Percentiles rank a stretch among this genome's conserved stretches.
Conservation (phyloP, 1,284 basidiomycete species). For the Takashimella tepidaria region DNA sequence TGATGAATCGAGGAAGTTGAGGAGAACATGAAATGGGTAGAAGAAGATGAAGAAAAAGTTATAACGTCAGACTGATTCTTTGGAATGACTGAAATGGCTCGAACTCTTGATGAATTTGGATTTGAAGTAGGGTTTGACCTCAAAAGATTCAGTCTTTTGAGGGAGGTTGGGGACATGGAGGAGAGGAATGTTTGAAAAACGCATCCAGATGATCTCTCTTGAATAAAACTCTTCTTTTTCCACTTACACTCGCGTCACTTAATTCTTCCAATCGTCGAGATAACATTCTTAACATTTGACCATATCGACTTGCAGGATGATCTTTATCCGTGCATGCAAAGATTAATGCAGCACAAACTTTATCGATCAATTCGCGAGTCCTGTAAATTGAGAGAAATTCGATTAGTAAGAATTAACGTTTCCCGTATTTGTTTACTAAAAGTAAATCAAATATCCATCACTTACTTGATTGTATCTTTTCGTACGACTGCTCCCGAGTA, state of each 20-base stretch:
- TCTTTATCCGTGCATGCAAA: constrained; percentile 38
- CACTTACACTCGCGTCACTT: constrained; percentile 37
- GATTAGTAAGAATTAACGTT: neutral
- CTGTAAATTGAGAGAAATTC: too few species aligned
- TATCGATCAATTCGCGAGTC: constrained; percentile 37
- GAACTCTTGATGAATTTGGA: too few species aligned
- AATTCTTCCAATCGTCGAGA: constrained; percentile 38
- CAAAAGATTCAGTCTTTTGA: neutral
- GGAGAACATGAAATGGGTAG: too few species aligned
- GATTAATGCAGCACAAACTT: constrained; percentile 34
- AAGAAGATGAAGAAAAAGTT: too few species aligned
- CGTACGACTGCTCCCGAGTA: constrained; percentile 37
- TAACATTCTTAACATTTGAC: constrained; percentile 41
- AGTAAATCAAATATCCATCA: neutral
- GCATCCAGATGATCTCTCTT: too few species aligned
- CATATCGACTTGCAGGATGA: constrained; percentile 44
- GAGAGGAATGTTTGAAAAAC: too few species aligned
- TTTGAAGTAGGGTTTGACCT: neutral
- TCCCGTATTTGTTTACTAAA: constrained; percentile 16
- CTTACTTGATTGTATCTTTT: constrained; percentile 33
- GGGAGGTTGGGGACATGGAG: neutral
- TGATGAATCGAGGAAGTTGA: too few species aligned
- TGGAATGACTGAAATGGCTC: too few species aligned
- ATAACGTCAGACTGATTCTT: too few species aligned
- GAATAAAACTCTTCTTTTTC: too few species aligned